Evolutionary conservation across 306 rosid species (phyloP).

Genomic region (Vachellia collinsii): DNA sequence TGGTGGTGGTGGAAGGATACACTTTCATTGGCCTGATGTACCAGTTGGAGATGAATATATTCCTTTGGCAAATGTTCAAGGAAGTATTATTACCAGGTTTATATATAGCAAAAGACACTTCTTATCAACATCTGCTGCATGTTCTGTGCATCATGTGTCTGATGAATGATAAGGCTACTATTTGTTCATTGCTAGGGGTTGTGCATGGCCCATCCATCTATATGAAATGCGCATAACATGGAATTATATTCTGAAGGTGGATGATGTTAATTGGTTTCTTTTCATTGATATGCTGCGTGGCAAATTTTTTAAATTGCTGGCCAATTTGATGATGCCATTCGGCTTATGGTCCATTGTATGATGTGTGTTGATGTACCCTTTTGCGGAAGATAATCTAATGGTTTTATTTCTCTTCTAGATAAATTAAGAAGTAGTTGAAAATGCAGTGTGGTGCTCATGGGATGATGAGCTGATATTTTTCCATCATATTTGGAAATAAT

Average conservation of each 20-base stretch:
- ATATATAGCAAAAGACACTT: constrained; percentile 31
- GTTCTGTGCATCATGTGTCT: constrained; percentile 24
- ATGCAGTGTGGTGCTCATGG: neutral
- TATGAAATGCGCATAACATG: neutral
- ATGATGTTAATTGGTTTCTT: neutral
- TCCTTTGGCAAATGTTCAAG: constrained; percentile 75
- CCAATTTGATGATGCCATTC: constrained; percentile 17
- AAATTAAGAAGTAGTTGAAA: neutral
- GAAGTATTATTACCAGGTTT: constrained; percentile 77
- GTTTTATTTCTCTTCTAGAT: neutral
- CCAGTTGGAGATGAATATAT: constrained; percentile 87
- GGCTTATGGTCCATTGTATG: constrained; percentile 3
- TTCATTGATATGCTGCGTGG: neutral
- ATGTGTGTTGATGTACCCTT: neutral
- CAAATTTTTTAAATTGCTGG: constrained; percentile 19
- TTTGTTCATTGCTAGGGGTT: neutral
- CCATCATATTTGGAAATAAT: constrained; percentile 7
- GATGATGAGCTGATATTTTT: constrained; percentile 10
- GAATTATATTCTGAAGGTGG: neutral
- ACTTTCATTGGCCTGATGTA: constrained; percentile 91
- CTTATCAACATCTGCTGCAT: constrained; percentile 11
- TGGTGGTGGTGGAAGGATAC: constrained; percentile 97
- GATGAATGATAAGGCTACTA: constrained; percentile 21
- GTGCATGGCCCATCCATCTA: neutral
- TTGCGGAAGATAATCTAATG: constrained; percentile 19